Base-by-base conservation (phyloP, 2,329 filamentous ascomycete genomes). In the Chaetomium strumarium region DNA sequence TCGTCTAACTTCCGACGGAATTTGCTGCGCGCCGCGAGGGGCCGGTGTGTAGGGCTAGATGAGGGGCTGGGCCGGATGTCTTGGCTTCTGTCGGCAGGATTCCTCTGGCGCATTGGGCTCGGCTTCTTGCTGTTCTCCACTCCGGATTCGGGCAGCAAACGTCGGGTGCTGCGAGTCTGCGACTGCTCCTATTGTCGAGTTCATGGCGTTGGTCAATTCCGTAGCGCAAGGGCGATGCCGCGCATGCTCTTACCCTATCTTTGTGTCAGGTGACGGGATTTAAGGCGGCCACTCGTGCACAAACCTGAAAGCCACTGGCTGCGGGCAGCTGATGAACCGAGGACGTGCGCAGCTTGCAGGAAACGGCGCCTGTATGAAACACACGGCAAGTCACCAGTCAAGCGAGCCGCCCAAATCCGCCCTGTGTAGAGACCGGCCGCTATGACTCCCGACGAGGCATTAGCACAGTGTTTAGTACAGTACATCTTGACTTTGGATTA, bases 31-130 rank as follows among this genome's bases (percentile, higher is more conserved):
- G 42, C 43, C 49, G 48, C 41, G 19, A 40, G 37, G 34, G 36
- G 39, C 42, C 39, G 39, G 46, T 48, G 53, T 52, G 52, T 59
- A 59, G 57, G 57, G 55, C 55, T 59, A 51, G 51, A 42, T 48
- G 55, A 59, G 57, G 55, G 52, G 57, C 46, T 55, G 55, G 56
- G 50, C 39, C 12, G 13, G 13, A 44, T 31, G 40, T 37, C 51
- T 51, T 51, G 49, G 46, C 57, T 51, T 7, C 24, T 53, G 53
- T 46, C 49, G 44, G 30, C 49, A 51, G 50, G 49, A 33, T 42
- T n/a, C 16, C 41, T 36, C 39, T 49, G 51, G 47, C 29, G 19
- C 19, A 11, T 16, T 19, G 16, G 44, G 44, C 4, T 43, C 33
- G 52, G 43, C 24, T 17, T 42, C 30, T 30, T 44, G 43, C 50